A percentile compares a stretch with the other conserved stretches of the same genome.
Conservation (phyloP, 768 basidiomycete genomes). For the Xerocomellus dryophilus region DNA sequence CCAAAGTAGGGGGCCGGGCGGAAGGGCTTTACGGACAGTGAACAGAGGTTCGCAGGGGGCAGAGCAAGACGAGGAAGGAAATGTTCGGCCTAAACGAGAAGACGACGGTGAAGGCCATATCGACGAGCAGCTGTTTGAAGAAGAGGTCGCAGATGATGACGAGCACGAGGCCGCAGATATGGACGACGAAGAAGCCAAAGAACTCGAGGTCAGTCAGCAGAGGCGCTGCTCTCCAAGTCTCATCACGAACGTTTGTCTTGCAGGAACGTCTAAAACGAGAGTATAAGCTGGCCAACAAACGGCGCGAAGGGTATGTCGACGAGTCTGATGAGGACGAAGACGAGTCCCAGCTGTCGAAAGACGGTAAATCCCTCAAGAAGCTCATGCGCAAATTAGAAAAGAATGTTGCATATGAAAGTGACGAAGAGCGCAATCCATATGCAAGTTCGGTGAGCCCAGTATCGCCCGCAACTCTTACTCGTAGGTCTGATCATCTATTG, state of each 20-base stretch:
- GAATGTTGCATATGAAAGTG: slow-evolving; percentile 76
- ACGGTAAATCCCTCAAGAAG: slow-evolving; percentile 81
- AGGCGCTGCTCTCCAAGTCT: neutral
- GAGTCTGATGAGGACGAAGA: slow-evolving; percentile 76
- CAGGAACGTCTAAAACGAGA: slow-evolving; percentile 85
- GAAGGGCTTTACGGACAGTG: slow-evolving; percentile 61
- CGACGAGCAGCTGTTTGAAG: slow-evolving; percentile 81
- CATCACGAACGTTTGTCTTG: neutral
- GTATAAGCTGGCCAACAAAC: slow-evolving; percentile 75
- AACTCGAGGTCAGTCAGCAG: slow-evolving; percentile 59
- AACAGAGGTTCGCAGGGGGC: slow-evolving; percentile 61
- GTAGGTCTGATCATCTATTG: neutral
- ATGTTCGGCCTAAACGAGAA: slow-evolving; percentile 52
- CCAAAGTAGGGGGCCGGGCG: slow-evolving; percentile 67
- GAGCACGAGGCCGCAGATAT: slow-evolving; percentile 70
- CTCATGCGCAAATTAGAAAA: slow-evolving; percentile 82
- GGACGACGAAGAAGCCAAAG: slow-evolving; percentile 83
- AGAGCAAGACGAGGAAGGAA: slow-evolving; percentile 68
- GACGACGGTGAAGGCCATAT: slow-evolving; percentile 74
- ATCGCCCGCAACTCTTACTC: neutral
- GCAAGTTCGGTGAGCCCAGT: slow-evolving; percentile 60
- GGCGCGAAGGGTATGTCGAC: slow-evolving; percentile 63
- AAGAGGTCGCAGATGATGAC: slow-evolving; percentile 85
- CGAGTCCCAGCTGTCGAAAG: slow-evolving; percentile 54
- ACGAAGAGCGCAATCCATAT: slow-evolving; percentile 79